phyloP scores from a whole-genome alignment of 2,329 filamentous ascomycete genomes.

The Nemania abortiva region DNA sequence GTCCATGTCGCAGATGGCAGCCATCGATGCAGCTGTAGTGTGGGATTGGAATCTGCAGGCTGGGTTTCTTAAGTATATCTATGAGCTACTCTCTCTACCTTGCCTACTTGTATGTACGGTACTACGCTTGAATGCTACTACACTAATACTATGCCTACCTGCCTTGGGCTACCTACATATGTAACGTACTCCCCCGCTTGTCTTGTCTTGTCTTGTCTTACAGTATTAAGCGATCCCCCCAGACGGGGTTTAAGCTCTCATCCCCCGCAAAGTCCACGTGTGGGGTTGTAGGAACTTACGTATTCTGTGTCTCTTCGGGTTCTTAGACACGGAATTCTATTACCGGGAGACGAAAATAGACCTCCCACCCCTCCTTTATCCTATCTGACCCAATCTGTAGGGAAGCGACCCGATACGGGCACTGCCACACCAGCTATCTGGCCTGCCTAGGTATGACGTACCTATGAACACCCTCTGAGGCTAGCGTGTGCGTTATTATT shows the following conservation, averaged over 20 bases:
- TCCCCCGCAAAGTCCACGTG: slow-evolving; percentile 10
- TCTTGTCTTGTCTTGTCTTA: too few species aligned
- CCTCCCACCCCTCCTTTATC: too few species aligned
- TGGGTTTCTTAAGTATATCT: neutral
- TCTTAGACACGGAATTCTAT: neutral
- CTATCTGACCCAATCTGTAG: neutral
- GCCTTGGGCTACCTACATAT: neutral
- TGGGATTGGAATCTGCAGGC: neutral
- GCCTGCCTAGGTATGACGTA: neutral
- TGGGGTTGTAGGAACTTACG: slow-evolving; percentile 3
- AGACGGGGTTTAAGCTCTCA: neutral
- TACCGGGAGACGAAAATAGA: neutral
- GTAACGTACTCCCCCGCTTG: neutral
- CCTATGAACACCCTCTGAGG: neutral
- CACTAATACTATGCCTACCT: too few species aligned
- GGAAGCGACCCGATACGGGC: neutral
- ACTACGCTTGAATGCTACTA: too few species aligned
- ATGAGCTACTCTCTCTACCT: neutral
- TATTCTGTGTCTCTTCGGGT: too few species aligned
- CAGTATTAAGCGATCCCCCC: neutral
- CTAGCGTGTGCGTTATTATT: neutral
- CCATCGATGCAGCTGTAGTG: neutral
- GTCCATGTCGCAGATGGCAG: too few species aligned
- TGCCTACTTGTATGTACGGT: neutral
- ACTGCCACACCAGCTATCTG: neutral